Conservation (phyloP, 768 basidiomycete genomes). For the Tylopilus balloui region DNA sequence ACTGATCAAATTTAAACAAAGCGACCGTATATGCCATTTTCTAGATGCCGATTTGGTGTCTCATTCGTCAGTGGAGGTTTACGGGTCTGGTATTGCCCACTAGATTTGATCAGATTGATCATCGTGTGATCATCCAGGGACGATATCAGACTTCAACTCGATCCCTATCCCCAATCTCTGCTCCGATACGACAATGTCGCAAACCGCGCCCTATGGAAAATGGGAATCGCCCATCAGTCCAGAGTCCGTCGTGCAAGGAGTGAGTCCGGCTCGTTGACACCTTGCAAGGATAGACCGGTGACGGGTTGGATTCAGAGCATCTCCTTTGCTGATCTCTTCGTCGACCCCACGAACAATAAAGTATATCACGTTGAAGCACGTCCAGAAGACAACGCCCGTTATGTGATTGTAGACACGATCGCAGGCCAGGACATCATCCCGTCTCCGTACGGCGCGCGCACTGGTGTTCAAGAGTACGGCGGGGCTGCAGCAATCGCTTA, state of each 20-base stretch:
- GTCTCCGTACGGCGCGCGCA: slow-evolving; percentile 50
- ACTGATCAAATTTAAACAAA: no score
- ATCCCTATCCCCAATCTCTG: not conserved
- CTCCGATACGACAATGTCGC: slow-evolving; percentile 10
- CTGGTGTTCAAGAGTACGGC: slow-evolving; percentile 67
- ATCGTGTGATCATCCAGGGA: not conserved
- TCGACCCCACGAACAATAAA: slow-evolving; percentile 44
- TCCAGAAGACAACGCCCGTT: slow-evolving; percentile 52
- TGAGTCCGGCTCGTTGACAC: slow-evolving; percentile 23
- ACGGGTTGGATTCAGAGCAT: slow-evolving; percentile 24
- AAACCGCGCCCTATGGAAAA: slow-evolving; percentile 51
- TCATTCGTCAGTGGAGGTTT: not conserved
- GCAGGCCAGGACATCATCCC: slow-evolving; percentile 48
- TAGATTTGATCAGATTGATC: not conserved
- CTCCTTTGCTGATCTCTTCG: slow-evolving; percentile 40
- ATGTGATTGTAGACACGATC: slow-evolving; percentile 51
- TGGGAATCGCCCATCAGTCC: slow-evolving; percentile 58
- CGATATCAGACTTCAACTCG: no score
- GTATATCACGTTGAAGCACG: slow-evolving; percentile 59
- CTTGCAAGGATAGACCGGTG: not conserved
- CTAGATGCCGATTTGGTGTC: not conserved
- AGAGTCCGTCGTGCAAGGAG: slow-evolving; percentile 46
- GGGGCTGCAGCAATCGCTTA: slow-evolving; percentile 56
- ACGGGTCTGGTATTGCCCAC: no score
- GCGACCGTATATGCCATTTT: not conserved